Conservation (phyloP, 345 rosid genomes). For the Rhizophora mangle region DNA sequence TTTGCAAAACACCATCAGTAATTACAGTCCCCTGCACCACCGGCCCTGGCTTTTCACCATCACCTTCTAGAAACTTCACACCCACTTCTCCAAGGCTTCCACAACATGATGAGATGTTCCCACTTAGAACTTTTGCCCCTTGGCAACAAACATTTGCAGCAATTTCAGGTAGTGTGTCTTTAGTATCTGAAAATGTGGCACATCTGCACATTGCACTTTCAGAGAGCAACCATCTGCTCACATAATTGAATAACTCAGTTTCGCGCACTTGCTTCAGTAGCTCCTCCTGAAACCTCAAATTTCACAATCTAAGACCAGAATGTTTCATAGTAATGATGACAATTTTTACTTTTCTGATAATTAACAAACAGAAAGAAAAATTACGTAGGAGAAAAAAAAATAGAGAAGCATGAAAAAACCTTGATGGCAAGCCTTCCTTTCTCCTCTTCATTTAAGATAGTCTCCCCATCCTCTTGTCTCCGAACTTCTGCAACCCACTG, state of each 20-base stretch:
- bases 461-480: slow-evolving; percentile 56
- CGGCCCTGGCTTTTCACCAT: slow-evolving; percentile 39
- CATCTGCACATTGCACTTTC: slow-evolving; percentile 37
- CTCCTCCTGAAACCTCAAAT: slow-evolving; percentile 33
- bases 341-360: not conserved
- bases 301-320: not conserved
- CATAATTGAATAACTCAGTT: slow-evolving; percentile 26
- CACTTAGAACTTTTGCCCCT: slow-evolving; percentile 56
- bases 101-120: slow-evolving; percentile 35
- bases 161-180: slow-evolving; percentile 42
- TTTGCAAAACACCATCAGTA: slow-evolving; percentile 53
- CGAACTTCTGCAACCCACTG: slow-evolving; percentile 85
- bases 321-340: no score
- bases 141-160: slow-evolving; percentile 53
- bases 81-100: slow-evolving; percentile 56
- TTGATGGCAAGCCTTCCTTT: slow-evolving; percentile 62
- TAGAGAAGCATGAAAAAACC: slow-evolving; percentile 31
- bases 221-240: slow-evolving; percentile 44
- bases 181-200: slow-evolving; percentile 21
- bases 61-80: slow-evolving; percentile 48
- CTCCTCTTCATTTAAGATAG: slow-evolving; percentile 65
- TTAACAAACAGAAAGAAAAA: not conserved
- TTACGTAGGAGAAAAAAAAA: not conserved
- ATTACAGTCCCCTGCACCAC: slow-evolving; percentile 49
- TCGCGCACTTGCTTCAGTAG: slow-evolving; percentile 37